Conservation (phyloP, 2,329 filamentous ascomycete genomes). For the Nigrograna mackinnonii region DNA sequence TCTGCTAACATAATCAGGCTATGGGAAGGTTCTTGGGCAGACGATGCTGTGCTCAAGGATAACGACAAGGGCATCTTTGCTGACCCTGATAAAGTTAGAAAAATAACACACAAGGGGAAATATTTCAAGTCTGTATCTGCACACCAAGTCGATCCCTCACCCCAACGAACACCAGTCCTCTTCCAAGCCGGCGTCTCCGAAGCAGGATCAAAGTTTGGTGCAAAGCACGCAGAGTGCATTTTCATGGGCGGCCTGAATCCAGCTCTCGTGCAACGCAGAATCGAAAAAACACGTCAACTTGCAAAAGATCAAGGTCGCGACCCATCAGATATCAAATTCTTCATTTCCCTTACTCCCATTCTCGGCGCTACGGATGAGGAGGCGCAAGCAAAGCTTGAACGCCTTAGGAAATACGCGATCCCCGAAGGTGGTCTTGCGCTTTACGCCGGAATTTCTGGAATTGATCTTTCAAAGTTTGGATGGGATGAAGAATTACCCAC, state of each 20-base stretch:
- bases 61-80: background rate
- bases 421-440: background rate
- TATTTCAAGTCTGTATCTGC: slow-evolving; percentile 3
- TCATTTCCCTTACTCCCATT: background rate
- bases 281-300: background rate
- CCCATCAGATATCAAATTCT: background rate
- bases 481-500: background rate
- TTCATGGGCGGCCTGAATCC: background rate
- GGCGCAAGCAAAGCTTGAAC: background rate
- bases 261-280: background rate
- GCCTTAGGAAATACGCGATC: background rate
- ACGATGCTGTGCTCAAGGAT: background rate
- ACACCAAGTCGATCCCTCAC: background rate
- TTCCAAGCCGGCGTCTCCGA: background rate
- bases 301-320: background rate
- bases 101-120: slow-evolving; percentile 2
- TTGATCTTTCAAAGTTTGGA: background rate
- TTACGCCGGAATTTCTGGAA: background rate
- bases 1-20: background rate
- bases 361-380: background rate
- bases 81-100: slow-evolving; percentile 1
- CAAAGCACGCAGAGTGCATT: slow-evolving; percentile 1
- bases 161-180: background rate
- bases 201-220: background rate
- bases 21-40: background rate